Evolutionary conservation across 2,329 filamentous ascomycete species (phyloP).

Genomic region (Penicillium corylophilum): DNA sequence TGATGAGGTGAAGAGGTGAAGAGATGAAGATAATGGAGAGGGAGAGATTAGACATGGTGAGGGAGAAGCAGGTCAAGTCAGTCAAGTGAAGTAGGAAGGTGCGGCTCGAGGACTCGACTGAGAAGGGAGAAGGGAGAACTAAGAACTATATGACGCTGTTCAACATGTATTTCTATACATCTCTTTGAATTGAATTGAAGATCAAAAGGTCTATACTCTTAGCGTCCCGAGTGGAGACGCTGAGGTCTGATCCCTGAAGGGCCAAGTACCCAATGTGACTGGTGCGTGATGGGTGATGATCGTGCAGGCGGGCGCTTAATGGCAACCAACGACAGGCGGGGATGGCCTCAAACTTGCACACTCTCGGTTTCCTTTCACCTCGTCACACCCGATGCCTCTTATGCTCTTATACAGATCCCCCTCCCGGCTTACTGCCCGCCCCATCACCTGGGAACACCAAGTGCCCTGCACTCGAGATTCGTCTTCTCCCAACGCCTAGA

Average conservation of each 20-base stretch:
- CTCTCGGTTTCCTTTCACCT: conserved; percentile 17
- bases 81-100: background rate
- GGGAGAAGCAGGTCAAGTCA: background rate
- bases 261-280: conserved; percentile 9
- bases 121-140: background rate
- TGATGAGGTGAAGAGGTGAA: background rate
- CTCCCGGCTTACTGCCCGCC: conserved; percentile 9
- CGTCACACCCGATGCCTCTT: conserved; percentile 29
- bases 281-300: conserved; percentile 19
- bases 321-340: conserved; percentile 25
- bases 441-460: conserved; percentile 21
- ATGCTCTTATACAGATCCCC: conserved; percentile 20
- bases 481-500: conserved; percentile 16
- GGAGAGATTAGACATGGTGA: background rate
- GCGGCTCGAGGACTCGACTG: background rate
- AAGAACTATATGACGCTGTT: background rate
- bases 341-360: conserved; percentile 4
- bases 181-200: background rate
- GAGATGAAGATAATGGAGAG: background rate
- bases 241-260: background rate
- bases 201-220: background rate
- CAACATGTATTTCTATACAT: background rate
- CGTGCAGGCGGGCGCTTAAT: conserved; percentile 31
- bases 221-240: background rate
- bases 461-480: conserved; percentile 28